Conservation (phyloP, 2,329 filamentous ascomycete genomes). For the Diaporthe vexans region DNA sequence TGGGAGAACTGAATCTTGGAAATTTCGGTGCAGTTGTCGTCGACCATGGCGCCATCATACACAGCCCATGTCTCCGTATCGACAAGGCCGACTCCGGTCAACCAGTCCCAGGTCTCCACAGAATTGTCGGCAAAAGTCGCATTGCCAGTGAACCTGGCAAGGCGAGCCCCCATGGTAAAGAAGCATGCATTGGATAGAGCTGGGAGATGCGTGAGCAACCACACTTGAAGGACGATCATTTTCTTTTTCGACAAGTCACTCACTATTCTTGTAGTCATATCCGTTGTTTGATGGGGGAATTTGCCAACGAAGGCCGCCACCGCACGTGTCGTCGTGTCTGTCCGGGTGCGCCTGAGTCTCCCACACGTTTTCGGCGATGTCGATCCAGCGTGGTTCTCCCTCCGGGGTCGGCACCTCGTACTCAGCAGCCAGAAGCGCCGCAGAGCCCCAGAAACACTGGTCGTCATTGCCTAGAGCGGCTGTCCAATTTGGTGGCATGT, state of each 20-base stretch:
- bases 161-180: conserved; percentile 67
- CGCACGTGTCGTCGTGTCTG: conserved; percentile 37
- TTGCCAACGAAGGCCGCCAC: conserved; percentile 38
- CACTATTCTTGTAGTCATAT: conserved; percentile 35
- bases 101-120: conserved; percentile 71
- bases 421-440: conserved; percentile 40
- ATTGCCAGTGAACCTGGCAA: conserved; percentile 74
- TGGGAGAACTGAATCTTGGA: conserved; percentile 69
- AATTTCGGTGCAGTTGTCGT: conserved; percentile 65
- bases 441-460: conserved; percentile 39
- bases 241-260: no score
- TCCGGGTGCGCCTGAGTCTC: conserved; percentile 33
- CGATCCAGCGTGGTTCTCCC: conserved; percentile 34
- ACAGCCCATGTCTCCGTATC: conserved; percentile 68
- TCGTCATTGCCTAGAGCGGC: conserved; percentile 38
- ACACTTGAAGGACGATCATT: no score
- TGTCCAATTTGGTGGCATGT: conserved; percentile 40
- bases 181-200: conserved; percentile 61
- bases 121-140: conserved; percentile 63
- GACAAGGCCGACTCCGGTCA: conserved; percentile 62
- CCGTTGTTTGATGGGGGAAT: conserved; percentile 30
- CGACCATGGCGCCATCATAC: conserved; percentile 68
- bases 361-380: conserved; percentile 38
- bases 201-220: not conserved
- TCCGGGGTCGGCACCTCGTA: conserved; percentile 27